Evolutionary conservation across 257 asterid species (phyloP), one percentile per base, ranked within the genome.

Genomic region (Voacanga thouarsii): DNA sequence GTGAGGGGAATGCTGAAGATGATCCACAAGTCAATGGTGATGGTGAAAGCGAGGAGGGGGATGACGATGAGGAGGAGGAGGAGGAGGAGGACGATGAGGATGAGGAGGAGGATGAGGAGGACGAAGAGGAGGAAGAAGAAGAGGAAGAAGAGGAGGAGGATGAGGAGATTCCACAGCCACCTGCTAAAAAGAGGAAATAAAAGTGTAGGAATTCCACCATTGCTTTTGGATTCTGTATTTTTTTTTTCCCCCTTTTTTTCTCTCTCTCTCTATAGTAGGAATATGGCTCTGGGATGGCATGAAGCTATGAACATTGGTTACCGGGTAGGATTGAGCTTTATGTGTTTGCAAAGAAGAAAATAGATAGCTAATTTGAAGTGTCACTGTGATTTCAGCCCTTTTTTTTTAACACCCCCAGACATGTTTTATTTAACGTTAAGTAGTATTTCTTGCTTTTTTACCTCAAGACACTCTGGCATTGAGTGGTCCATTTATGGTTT

Each of bases 1-100:
- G 69, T 19, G 49, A 74, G 12, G 88, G 60, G 5, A 82, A 79
- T 1, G 59, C 68, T 19, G 82, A 78, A 3, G 81, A 66, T 5
- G 81, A 57, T 1, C 73, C 77, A 1, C 75, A 65, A 1, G 87
- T 78, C 1, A 88, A 55, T 6, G 82, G 82, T 6, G 89, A 81
- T 0, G 82, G 71, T 1, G 89, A 76, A 8, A 81, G 79, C 0
- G 77, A 75, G 3, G 69, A 28, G 7, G 69, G 28, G 0, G 23
- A 28, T 12, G 69, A 28, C 0, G 69, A 11, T 12, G 69, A 63
- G 0, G 69, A 63, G 0, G 69, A 63, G 2, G 43, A 63, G 0
- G 69, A 63, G 5, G 43, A 63, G 2, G 69, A 63, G 3, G 69
- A 26, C 0, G 69, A 63, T 24, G 66, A 60, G 0, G 66, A 60